Evolutionary conservation across 208 protist species (phyloP), one percentile per base, ranked within the genome.

Genomic region (Leishmania turanica): DNA sequence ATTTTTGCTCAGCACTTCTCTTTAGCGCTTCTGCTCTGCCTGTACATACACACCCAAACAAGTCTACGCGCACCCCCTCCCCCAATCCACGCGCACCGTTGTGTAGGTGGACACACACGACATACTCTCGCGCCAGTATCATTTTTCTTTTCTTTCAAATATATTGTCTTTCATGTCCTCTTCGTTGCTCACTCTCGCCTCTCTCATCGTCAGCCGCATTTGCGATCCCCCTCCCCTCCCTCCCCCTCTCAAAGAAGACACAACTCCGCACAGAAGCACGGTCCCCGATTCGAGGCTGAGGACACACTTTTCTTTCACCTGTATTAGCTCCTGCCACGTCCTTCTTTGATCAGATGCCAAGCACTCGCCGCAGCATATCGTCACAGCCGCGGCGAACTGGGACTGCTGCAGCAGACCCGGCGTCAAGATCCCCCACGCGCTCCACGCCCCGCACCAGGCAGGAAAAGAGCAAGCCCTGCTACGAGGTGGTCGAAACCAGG

Each of bases 401-500:
- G 6, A 62, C 56, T 4, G 75, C 15, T 3, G 27, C 7, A 58
- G 51, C n/a, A 24, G 68, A 49, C 5, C 7, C 6, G 34, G 49
- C 65, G 45, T n/a, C 66, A 53, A 17, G 70, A 51, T 19, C 15
- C 8, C 4, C 64, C 37, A 40, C 72, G 45, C 27, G 9, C 71
- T 3, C 69, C 1, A 62, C 58, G n/a, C 47, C 58, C 60, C 49
- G 47, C 70, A 58, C 56, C 21, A 58, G 51, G 11, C 60, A 77
- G 51, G 47, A 74, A 24, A 72, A 78, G 49, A 53, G 81, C 58
- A 56, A 73, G 70, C 70, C 77, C 19, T 75, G 68, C 31, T 45
- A 73, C n/a, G 77, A 81, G 70, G 76, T 78, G 1, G 72, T 79
- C 8, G 77, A 81, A 24, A 81, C 77, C 31, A 65, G 17, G 1